A percentile compares a stretch with the other conserved stretches of the same genome.
Conservation (phyloP, 2,329 filamentous ascomycete genomes). For the Cercospora zeina region DNA sequence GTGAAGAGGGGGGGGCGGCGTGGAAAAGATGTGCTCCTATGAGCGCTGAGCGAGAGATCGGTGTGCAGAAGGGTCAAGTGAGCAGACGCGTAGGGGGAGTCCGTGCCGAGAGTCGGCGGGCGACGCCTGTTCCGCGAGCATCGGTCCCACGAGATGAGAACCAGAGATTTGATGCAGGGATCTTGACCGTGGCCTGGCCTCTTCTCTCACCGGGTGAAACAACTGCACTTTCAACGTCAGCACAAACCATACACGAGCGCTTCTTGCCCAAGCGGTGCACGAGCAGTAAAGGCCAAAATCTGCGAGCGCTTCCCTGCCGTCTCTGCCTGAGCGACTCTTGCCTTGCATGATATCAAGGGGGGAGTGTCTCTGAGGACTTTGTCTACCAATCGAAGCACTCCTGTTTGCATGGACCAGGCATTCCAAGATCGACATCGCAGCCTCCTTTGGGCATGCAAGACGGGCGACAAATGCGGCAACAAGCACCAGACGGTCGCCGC, state of each 20-base stretch:
- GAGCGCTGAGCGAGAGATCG: background rate
- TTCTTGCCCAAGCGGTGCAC: background rate
- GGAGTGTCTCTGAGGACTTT: background rate
- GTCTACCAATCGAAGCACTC: background rate
- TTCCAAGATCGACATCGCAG: background rate
- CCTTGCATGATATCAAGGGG: background rate
- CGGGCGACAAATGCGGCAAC: no score
- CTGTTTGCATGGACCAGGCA: background rate
- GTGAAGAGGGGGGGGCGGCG: background rate
- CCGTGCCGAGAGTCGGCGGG: conserved; percentile 1
- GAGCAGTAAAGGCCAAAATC: background rate
- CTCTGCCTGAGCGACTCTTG: background rate
- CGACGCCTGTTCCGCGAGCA: background rate
- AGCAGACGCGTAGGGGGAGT: conserved; percentile 2
- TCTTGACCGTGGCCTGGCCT: background rate
- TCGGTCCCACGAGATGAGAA: background rate
- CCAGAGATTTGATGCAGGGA: conserved; percentile 3
- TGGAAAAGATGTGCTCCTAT: background rate
- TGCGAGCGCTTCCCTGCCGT: background rate
- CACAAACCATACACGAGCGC: background rate
- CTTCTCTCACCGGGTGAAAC: background rate
- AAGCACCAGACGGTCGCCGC: no score
- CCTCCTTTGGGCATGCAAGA: no score
- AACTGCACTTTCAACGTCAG: background rate
- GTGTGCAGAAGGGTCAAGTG: background rate